Base-by-base conservation (phyloP, 1,139 yeast genomes). In the Magnusiomyces starmeri region DNA sequence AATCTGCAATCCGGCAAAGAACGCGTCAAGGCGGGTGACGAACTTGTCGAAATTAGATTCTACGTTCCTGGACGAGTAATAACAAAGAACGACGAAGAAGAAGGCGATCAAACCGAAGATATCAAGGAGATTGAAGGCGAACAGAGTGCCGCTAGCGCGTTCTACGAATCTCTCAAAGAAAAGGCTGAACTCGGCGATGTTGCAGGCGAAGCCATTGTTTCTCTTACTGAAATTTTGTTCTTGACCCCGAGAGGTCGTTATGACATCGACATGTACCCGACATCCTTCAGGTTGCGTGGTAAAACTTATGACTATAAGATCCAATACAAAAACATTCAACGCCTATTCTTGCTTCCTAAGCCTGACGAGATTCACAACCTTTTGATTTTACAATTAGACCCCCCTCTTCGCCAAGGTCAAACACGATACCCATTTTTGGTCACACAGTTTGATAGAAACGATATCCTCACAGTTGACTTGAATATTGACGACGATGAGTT, bases 261-360 rank as follows among this genome's bases (percentile, higher is more conserved):
- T 69, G 98, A 94, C 68, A 85, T 92, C 62, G 97, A 90, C 69
- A 85, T 92, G 84, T 92, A 87, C 70, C 83, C 88, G 44, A 79
- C 81, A 26, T 86, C 95, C 44, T 79, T 94, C 70, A 82, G 98
- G 67, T 76, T 92, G 54, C 83, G 98, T 65, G 99, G 99, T 69
- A 92, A 92, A 71, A 92, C 98, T 2, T 92, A 94, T 70, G 98
- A 92, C 69, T 94, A 92, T 76, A 94, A 92, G 71, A 79, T 94
- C 55, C 96, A 87, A 67, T 92, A 87, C 70, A 78, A 83, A 64
- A 95, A 88, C 65, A 84, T 92, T 59, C 96, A 90, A 69, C 77
- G 96, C 64, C 81, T 92, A 49, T 92, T 92, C 62, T 81, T 95
- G 21, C 76, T 92, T 58, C 98, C 98, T 37, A 89, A 89, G 65